Evolutionary conservation across 2,329 filamentous ascomycete species (phyloP).

Genomic region (Penicillium sp.): DNA sequence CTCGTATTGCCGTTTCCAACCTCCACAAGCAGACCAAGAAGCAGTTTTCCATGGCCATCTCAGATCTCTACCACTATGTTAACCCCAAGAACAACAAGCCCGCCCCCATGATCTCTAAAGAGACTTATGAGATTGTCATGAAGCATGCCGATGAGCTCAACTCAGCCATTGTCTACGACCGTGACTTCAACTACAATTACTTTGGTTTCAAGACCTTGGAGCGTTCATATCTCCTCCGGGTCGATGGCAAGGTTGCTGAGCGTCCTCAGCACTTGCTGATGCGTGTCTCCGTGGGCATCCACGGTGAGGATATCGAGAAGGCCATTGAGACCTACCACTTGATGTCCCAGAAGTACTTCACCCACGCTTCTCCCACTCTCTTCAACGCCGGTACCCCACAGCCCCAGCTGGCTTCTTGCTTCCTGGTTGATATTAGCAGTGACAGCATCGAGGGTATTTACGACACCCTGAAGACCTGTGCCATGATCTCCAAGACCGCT

Average conservation of each 20-base stretch:
- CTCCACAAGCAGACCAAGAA: constrained; percentile 99
- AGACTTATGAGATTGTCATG: constrained; percentile 91
- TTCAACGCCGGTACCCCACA: constrained; percentile 97
- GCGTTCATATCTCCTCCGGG: constrained; percentile 93
- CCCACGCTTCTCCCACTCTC: constrained; percentile 93
- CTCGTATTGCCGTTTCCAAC: constrained; percentile 97
- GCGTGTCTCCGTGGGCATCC: constrained; percentile 96
- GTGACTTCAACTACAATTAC: constrained; percentile 99
- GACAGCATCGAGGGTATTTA: constrained; percentile 99
- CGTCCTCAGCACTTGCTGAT: constrained; percentile 99
- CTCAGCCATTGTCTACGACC: constrained; percentile 98
- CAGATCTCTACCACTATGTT: constrained; percentile 90
- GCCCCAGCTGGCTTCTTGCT: constrained; percentile 94
- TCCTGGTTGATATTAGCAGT: constrained; percentile 99
- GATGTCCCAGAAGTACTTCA: constrained; percentile 99
- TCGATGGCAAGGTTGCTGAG: constrained; percentile 94
- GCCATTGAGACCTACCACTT: constrained; percentile 97
- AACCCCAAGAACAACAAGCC: constrained; percentile 84
- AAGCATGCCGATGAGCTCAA: constrained; percentile 95
- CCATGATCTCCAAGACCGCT: constrained; percentile 99
- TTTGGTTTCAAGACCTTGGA: constrained; percentile 99
- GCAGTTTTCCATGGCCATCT: constrained; percentile 94
- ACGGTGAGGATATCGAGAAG: constrained; percentile 90
- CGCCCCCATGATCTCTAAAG: constrained; percentile 92
- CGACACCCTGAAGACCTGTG: constrained; percentile 97